phyloP scores from a whole-genome alignment of 2,329 filamentous ascomycete species.

The Tolypocladium endophyticum region DNA sequence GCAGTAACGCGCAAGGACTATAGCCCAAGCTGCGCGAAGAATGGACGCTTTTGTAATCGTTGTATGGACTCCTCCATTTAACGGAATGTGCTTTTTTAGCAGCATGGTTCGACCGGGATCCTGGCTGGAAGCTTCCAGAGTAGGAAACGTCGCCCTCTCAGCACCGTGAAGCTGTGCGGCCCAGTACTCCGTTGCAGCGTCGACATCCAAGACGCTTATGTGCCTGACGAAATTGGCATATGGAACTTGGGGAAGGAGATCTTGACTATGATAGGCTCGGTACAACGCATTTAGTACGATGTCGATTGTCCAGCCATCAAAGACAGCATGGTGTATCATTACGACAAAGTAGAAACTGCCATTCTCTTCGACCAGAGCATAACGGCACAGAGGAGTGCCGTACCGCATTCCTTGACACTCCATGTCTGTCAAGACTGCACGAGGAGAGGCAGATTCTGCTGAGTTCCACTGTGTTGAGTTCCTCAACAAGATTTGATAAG shows the following conservation, averaged over 20 bases:
- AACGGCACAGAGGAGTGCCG: not conserved
- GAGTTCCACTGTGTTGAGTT: not conserved
- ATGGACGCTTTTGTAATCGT: not conserved
- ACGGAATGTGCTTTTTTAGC: not conserved
- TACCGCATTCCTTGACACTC: not conserved
- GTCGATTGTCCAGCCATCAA: not conserved
- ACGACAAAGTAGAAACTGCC: not conserved
- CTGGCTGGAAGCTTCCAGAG: not conserved
- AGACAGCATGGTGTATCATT: not conserved
- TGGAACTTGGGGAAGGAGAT: not conserved
- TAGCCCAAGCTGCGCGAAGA: not conserved
- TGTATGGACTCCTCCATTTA: not conserved
- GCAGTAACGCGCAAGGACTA: not conserved
- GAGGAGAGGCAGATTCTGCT: not conserved
- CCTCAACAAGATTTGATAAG: not conserved
- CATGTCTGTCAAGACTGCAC: not conserved
- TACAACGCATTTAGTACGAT: not conserved
- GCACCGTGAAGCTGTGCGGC: not conserved
- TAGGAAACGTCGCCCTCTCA: not conserved
- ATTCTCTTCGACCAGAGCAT: not conserved
- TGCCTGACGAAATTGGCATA: not conserved
- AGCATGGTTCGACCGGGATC: not conserved
- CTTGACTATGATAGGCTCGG: not conserved
- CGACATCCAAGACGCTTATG: not conserved
- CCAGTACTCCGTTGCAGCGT: not conserved